Evolutionary conservation across 192 early-diverging fungal genomes (phyloP).

Genomic region (Mortierella alpina): DNA sequence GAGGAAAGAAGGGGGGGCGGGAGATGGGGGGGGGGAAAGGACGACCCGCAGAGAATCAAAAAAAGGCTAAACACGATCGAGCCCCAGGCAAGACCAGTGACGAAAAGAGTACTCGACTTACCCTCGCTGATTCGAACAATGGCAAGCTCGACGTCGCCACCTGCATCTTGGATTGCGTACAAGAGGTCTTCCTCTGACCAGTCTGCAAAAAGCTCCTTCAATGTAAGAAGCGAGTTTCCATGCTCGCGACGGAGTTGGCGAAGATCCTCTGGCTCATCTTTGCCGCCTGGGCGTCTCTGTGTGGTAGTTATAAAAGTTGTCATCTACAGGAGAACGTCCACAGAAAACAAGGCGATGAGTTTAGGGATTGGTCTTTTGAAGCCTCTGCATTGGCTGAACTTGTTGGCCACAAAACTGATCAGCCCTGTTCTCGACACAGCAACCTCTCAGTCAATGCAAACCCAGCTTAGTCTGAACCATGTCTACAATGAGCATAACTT

Average conservation of each 20-base stretch:
- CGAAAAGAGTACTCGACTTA: slow-evolving; percentile 27
- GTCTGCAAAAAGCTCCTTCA: slow-evolving; percentile 79
- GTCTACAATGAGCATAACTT: too few relatives aligned
- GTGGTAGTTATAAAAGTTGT: slow-evolving; percentile 36
- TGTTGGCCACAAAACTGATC: too few relatives aligned
- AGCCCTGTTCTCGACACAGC: too few relatives aligned
- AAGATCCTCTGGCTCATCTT: slow-evolving; percentile 67
- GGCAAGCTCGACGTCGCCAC: slow-evolving; percentile 86
- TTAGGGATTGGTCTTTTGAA: background rate
- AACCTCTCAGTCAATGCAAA: too few relatives aligned
- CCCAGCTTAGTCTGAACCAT: too few relatives aligned
- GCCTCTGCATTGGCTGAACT: too few relatives aligned
- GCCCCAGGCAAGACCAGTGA: too few relatives aligned
- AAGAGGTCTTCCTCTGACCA: slow-evolving; percentile 94
- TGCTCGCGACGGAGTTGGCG: slow-evolving; percentile 73
- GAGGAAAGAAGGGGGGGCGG: background rate
- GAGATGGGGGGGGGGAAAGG: background rate
- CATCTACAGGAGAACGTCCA: slow-evolving; percentile 5
- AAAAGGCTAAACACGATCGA: background rate
- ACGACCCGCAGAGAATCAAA: background rate
- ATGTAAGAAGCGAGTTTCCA: slow-evolving; percentile 65
- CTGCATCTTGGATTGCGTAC: slow-evolving; percentile 83
- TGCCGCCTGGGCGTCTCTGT: slow-evolving; percentile 46
- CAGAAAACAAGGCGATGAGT: slow-evolving; percentile 3
- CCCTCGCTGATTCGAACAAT: slow-evolving; percentile 86